Evolutionary conservation across 495 filamentous ascomycete genomes (phyloP).

Genomic region (Penicillium pancosmium): DNA sequence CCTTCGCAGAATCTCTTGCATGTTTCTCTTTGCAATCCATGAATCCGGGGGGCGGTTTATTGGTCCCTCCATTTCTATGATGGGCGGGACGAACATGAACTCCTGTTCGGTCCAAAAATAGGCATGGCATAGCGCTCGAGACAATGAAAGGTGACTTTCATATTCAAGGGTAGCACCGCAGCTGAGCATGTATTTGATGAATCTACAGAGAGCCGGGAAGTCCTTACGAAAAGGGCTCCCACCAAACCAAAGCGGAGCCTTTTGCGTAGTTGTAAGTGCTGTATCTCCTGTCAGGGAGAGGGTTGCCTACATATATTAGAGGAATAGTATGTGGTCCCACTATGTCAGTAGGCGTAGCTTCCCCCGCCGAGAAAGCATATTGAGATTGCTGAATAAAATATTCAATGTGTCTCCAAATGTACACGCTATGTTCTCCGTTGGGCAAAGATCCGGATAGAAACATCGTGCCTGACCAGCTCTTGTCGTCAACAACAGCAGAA

Average conservation of each 20-base stretch:
- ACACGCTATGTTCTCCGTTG: too few species aligned
- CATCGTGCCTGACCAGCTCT: slow-evolving; percentile 3
- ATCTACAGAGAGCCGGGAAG: not conserved
- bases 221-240: not conserved
- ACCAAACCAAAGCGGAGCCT: not conserved
- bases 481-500: not conserved
- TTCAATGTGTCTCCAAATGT: too few species aligned
- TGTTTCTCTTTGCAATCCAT: not conserved
- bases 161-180: not conserved
- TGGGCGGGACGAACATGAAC: not conserved
- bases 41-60: not conserved
- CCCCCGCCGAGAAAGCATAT: not conserved
- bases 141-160: not conserved
- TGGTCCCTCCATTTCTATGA: not conserved
- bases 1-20: not conserved
- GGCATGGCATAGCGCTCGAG: not conserved
- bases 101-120: slow-evolving; percentile 5
- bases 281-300: too few species aligned
- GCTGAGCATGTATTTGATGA: slow-evolving; percentile 7
- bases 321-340: not conserved
- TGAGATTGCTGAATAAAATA: not conserved
- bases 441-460: too few species aligned
- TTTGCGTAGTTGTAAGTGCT: not conserved
- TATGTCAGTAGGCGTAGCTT: not conserved
- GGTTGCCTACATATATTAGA: too few species aligned